Conservation (phyloP, 1,284 basidiomycete genomes). For the Pterulicium gracile region DNA sequence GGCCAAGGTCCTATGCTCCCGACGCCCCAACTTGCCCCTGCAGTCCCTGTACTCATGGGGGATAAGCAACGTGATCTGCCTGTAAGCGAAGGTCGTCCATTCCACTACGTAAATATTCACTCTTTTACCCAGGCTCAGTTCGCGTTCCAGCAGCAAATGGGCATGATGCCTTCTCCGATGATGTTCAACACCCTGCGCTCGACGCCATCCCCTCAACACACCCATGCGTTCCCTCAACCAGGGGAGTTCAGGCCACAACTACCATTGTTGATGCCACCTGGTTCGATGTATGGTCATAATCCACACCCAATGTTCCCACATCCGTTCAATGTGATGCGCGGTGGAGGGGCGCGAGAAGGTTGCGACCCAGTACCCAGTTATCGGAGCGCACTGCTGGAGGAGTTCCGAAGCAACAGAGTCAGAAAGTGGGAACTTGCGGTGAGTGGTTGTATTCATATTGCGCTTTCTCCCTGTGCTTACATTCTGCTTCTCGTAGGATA, state of each 20-base stretch:
- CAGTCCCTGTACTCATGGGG: slow-evolving; percentile 27
- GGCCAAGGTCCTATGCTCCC: slow-evolving; percentile 41
- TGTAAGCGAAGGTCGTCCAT: slow-evolving; percentile 23
- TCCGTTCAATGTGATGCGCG: slow-evolving; percentile 25
- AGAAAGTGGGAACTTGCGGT: slow-evolving; percentile 78
- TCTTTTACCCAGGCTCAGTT: slow-evolving; percentile 23
- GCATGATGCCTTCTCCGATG: slow-evolving; percentile 26
- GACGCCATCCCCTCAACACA: slow-evolving; percentile 26
- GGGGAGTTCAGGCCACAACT: slow-evolving; percentile 40
- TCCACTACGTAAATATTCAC: slow-evolving; percentile 7
- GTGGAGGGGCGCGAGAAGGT: slow-evolving; percentile 28
- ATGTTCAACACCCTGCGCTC: slow-evolving; percentile 31
- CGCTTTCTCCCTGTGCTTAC: slow-evolving; percentile 4
- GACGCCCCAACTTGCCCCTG: slow-evolving; percentile 30
- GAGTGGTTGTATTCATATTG: slow-evolving; percentile 12
- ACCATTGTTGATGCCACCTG: slow-evolving; percentile 33
- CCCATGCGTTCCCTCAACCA: slow-evolving; percentile 28
- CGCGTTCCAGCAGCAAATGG: slow-evolving; percentile 34
- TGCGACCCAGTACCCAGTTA: slow-evolving; percentile 24
- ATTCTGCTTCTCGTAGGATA: slow-evolving; percentile 53
- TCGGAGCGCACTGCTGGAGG: slow-evolving; percentile 69
- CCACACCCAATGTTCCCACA: slow-evolving; percentile 27
- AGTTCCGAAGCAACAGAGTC: slow-evolving; percentile 75
- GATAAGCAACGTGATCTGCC: slow-evolving; percentile 54
- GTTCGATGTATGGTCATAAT: slow-evolving; percentile 29